Evolutionary conservation across 306 rosid genomes (phyloP).

Genomic region (Ochetophila trinervis): DNA sequence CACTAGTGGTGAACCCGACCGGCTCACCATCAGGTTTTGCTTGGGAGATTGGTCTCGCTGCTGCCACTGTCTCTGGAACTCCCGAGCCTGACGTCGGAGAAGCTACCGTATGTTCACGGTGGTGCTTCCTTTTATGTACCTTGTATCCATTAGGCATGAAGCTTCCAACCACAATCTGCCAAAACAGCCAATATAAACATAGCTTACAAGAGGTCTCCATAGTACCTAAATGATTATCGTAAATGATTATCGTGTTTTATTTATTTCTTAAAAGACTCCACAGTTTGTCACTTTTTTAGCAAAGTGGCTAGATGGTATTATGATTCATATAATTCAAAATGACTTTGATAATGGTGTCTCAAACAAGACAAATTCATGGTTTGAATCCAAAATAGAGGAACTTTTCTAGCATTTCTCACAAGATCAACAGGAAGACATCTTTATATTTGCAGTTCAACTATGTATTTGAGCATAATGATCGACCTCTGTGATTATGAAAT

Average conservation of each 20-base stretch:
- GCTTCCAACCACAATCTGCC: slow-evolving; percentile 75
- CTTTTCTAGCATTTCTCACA: too few species aligned
- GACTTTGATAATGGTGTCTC: too few species aligned
- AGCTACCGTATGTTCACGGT: slow-evolving; percentile 34
- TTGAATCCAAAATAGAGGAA: too few species aligned
- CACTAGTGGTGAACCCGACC: neutral
- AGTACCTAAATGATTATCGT: too few species aligned
- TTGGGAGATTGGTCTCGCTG: slow-evolving; percentile 52
- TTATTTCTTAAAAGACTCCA: too few species aligned
- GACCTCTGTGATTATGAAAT: neutral
- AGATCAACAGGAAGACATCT: too few species aligned
- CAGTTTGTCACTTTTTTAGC: too few species aligned
- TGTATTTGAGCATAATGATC: neutral
- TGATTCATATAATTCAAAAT: too few species aligned
- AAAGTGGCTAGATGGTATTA: too few species aligned
- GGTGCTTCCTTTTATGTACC: slow-evolving; percentile 50
- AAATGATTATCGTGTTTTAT: too few species aligned
- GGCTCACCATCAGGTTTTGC: slow-evolving; percentile 37
- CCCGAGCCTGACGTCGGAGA: slow-evolving; percentile 38
- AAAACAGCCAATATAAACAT: slow-evolving; percentile 9
- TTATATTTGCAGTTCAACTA: too few species aligned
- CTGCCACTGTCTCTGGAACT: slow-evolving; percentile 34
- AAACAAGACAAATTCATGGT: too few species aligned
- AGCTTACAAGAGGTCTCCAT: neutral
- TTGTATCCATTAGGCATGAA: slow-evolving; percentile 49